Evolutionary conservation across 805 yeast genomes (phyloP), one percentile per base, ranked within the genome.

Genomic region (Teunomyces panamensis): DNA sequence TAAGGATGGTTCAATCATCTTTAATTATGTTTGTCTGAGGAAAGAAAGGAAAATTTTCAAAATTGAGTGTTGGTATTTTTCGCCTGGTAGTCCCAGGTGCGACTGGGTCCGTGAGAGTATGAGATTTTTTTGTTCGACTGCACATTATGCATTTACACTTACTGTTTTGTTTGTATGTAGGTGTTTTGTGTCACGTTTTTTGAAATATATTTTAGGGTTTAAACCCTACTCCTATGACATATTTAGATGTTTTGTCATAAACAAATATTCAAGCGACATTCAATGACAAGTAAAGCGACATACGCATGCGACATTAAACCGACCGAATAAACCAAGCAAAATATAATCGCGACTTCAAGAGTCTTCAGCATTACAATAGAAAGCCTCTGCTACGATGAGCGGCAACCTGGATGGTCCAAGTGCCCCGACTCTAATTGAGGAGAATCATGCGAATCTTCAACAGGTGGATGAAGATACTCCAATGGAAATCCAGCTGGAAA

Each of bases 1-100:
- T 71, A 94, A 86, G 69, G 97, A 90, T 82, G 99, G 99, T 84
- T 94, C 99, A 77, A 94, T 94, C 81, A 94, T 90, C 56, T 56
- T 63, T 56, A 53, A 49, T 57, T 52, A 44, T 39, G 41, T 20
- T 39, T 26, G 43, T 43, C 45, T 46, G 47, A 37, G 45, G 28
- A 43, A 47, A 43, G 43, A 37, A 13, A 37, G 41, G 41, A 37
- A 37, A 37, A 37, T 37, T 37, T 37, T 37, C 41, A 37, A 37
- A 37, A 13, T 26, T 13, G 8, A 10, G 41, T 36, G 41, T 37
- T 11, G 13, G 29, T 37, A 37, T 37, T 37, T 37, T 37, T 37
- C 41, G 30, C 28, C 26, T 37, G 30, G 41, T 37, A 16, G 41
- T 37, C 41, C 17, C 30, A 13, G 24, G 29, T 20, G 41, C 41